Evolutionary conservation across 345 rosid species (phyloP).

Genomic region (Salix dunnii): DNA sequence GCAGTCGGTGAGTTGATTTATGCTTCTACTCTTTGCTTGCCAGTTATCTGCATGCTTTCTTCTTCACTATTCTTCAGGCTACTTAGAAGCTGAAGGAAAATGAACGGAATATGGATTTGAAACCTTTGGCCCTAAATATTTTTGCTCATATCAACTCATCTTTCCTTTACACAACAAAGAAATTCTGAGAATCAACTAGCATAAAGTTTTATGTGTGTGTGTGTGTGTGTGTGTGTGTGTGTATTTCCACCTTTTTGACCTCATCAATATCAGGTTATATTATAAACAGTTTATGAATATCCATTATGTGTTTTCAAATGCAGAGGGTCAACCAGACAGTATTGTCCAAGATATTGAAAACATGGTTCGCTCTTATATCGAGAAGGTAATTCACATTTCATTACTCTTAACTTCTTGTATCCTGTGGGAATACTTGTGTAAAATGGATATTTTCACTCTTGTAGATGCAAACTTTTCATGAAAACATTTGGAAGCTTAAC

Average conservation of each 20-base stretch:
- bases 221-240: no score
- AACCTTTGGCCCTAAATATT: background rate
- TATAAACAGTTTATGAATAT: background rate
- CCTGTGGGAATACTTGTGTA: background rate
- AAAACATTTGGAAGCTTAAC: background rate
- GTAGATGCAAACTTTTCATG: background rate
- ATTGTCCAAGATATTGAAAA: slow-evolving; percentile 93
- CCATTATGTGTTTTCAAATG: slow-evolving; percentile 19
- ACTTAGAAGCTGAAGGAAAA: background rate
- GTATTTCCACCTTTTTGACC: background rate
- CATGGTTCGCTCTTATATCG: slow-evolving; percentile 95
- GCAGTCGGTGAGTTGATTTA: slow-evolving; percentile 73
- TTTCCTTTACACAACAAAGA: no score
- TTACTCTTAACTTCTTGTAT: background rate
- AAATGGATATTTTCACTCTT: background rate
- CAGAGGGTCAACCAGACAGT: slow-evolving; percentile 97
- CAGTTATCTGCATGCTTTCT: background rate
- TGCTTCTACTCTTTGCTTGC: background rate
- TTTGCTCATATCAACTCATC: background rate
- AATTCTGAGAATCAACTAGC: background rate
- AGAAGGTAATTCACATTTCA: slow-evolving; percentile 59
- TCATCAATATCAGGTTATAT: background rate
- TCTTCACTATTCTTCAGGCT: background rate
- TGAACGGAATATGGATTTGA: background rate
- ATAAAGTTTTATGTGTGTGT: no score